Evolutionary conservation across 495 filamentous ascomycete species (phyloP), one percentile per base, ranked within the genome.

Genomic region (Xylaria curta): DNA sequence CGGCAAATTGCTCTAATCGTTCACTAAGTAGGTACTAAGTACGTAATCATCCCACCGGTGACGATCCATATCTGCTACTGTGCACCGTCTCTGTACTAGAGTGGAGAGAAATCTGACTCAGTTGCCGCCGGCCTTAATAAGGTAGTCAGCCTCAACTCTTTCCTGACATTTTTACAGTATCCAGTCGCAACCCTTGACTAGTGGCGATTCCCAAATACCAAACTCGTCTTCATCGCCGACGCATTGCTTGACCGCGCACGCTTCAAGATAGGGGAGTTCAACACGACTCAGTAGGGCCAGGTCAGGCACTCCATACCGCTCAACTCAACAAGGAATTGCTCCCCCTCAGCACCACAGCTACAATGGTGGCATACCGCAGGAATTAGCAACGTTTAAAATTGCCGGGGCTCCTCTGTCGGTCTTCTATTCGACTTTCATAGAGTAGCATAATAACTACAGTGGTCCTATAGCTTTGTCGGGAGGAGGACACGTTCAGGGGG

Each of bases 31-130:
- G 36, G 36, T 38, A 38, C 36, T 38, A 38, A 38, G 36, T 38
- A 38, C 36, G 21, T 42, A 62, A 62, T 38, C 59, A 21, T n/a
- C 9, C 38, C 21, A 21, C 59, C 59, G n/a, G 12, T 21, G 36
- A 42, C 36, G 21, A 24, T 42, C 38, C 9, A 10, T 44, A 44
- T 62, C 38, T 15, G 38, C 21, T 9, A 60, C 31, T 24, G 21
- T 8, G 4, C 36, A 42, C n/a, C 36, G 36, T 62, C 19, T 42
- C 21, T 9, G 10, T 46, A 26, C 62, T 13, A 46, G 42, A 42
- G 40, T 64, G 42, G 10, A 12, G 62, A 31, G 24, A 8, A 47
- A 65, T 26, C 15, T 65, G 42, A 65, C 60, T 62, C 38, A 44
- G 60, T 24, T 42, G 13, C 42, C 60, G 2, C 19, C 38, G 7